phyloP scores from a whole-genome alignment of 2,329 filamentous ascomycete species.

The Exophiala sp. region DNA sequence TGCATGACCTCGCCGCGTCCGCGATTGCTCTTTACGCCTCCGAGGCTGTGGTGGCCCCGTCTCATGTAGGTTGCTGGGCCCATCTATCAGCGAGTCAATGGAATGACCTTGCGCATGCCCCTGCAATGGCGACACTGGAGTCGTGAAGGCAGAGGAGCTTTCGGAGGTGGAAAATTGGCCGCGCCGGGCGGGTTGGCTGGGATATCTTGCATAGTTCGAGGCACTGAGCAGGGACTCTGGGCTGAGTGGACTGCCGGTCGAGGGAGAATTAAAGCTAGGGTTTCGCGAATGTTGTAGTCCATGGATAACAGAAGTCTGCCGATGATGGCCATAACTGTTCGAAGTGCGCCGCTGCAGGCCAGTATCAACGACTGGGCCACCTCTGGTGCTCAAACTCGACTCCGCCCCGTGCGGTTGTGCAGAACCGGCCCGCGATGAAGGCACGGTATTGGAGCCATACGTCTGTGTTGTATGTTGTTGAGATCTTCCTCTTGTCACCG shows the following conservation, averaged over 20 bases:
- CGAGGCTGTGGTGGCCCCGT: conserved; percentile 14
- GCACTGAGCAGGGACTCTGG: conserved; percentile 26
- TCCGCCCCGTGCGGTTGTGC: conserved; percentile 21
- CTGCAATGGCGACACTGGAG: conserved; percentile 19
- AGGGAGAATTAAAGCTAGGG: conserved; percentile 74
- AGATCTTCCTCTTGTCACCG: conserved; percentile 39
- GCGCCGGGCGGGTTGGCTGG: conserved; percentile 7
- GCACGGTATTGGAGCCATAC: conserved; percentile 11
- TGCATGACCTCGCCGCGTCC: conserved; percentile 63
- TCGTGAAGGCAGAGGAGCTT: conserved; percentile 11
- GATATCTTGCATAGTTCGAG: conserved; percentile 14
- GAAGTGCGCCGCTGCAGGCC: conserved; percentile 48
- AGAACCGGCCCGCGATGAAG: conserved; percentile 24
- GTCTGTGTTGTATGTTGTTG: conserved; percentile 15
- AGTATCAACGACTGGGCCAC: conserved; percentile 17
- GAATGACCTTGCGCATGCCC: conserved; percentile 32
- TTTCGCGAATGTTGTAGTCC: conserved; percentile 85
- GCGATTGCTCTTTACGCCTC: conserved; percentile 56
- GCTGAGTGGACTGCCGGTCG: conserved; percentile 65
- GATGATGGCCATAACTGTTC: conserved; percentile 73
- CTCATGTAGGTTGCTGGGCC: conserved; percentile 38
- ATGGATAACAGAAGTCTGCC: conserved; percentile 95
- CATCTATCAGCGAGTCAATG: conserved; percentile 33
- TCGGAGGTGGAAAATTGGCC: conserved; percentile 20
- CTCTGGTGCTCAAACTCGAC: conserved; percentile 13